phyloP scores from a whole-genome alignment of 2,329 filamentous ascomycete species.

The Ophiobolus disseminans region DNA sequence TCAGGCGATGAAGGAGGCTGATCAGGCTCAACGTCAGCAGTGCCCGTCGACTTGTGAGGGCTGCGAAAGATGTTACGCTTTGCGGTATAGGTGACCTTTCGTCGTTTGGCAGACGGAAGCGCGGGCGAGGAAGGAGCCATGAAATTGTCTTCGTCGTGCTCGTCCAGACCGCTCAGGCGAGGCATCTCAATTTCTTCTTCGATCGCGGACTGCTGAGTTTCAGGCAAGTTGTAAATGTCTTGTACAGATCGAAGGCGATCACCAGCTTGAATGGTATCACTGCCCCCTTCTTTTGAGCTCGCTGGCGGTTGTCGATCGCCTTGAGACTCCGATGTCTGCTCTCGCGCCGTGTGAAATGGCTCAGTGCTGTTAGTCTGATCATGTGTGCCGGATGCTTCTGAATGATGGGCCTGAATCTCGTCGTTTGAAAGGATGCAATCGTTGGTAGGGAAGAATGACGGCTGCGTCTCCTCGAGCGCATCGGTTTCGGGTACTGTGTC shows the following conservation, averaged over 20 bases:
- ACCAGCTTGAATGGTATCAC: slow-evolving; percentile 12
- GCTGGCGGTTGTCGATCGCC: slow-evolving; percentile 17
- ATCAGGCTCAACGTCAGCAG: slow-evolving; percentile 18
- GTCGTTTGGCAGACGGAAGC: slow-evolving; percentile 39
- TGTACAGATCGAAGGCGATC: slow-evolving; percentile 37
- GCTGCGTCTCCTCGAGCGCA: slow-evolving; percentile 44
- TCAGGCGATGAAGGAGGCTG: slow-evolving; percentile 16
- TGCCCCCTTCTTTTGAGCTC: slow-evolving; percentile 23
- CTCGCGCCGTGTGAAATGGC: slow-evolving; percentile 45
- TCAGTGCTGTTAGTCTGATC: slow-evolving; percentile 30
- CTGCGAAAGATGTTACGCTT: slow-evolving; percentile 30
- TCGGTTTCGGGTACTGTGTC: slow-evolving; percentile 45
- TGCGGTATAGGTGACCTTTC: slow-evolving; percentile 33
- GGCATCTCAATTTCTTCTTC: slow-evolving; percentile 44
- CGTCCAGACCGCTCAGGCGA: slow-evolving; percentile 39
- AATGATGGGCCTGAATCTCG: neutral
- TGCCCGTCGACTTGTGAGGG: slow-evolving; percentile 16
- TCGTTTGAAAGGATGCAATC: neutral
- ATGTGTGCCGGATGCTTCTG: neutral
- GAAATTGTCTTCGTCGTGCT: slow-evolving; percentile 43
- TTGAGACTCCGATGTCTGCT: slow-evolving; percentile 43
- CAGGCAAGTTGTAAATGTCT: slow-evolving; percentile 47
- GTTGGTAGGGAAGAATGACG: slow-evolving; percentile 26
- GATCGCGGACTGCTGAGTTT: slow-evolving; percentile 38
- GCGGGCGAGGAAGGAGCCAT: slow-evolving; percentile 32